Conservation (phyloP, 345 rosid genomes). For the Sonneratia alba region DNA sequence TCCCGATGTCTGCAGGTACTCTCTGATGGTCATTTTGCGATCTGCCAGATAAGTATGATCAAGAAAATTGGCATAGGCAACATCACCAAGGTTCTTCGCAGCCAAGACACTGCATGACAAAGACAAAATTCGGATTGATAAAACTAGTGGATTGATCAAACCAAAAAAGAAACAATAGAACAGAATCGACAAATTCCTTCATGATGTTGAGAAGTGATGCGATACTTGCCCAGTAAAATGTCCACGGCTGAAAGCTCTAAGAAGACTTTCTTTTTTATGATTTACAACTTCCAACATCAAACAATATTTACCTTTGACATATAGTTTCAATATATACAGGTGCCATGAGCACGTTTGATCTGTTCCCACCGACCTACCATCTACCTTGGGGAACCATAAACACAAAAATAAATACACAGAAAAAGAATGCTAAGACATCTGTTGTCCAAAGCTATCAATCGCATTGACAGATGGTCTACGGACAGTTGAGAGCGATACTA, state of each 20-base stretch:
- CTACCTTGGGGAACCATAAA: neutral
- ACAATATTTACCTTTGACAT: neutral
- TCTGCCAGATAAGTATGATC: constrained; percentile 78
- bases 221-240: neutral
- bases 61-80: constrained; percentile 58
- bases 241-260: neutral
- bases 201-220: neutral
- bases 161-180: neutral
- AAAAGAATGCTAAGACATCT: neutral
- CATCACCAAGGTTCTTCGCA: constrained; percentile 66
- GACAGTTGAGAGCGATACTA: neutral
- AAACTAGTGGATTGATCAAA: neutral
- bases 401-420: neutral
- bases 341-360: neutral
- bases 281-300: neutral
- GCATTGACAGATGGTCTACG: neutral
- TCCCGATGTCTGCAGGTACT: constrained; percentile 57
- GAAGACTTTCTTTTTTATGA: neutral
- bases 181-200: neutral
- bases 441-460: neutral
- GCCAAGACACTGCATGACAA: constrained; percentile 64
- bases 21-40: constrained; percentile 52
- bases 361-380: neutral
- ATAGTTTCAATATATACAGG: neutral
- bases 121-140: neutral